Evolutionary conservation across 2,329 filamentous ascomycete species (phyloP).

Genomic region (Raffaelea deltoideospora): DNA sequence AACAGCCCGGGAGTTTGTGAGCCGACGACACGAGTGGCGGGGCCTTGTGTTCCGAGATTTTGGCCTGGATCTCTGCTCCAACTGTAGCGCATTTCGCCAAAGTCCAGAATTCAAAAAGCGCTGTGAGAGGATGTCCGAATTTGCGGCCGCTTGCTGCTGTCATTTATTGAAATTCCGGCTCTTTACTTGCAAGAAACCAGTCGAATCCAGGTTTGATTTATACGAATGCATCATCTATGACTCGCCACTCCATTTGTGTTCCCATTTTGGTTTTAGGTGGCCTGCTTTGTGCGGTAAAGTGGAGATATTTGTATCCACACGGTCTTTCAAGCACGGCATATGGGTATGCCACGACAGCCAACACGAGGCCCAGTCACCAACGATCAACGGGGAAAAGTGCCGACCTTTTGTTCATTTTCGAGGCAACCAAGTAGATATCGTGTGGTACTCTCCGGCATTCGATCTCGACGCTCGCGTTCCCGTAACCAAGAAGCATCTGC

Average conservation of each 20-base stretch:
- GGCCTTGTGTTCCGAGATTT: background rate
- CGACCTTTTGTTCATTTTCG: background rate
- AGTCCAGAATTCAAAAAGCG: background rate
- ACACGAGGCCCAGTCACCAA: background rate
- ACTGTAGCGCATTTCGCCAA: background rate
- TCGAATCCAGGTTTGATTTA: background rate
- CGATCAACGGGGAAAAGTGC: background rate
- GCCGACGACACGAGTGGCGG: constrained; percentile 1
- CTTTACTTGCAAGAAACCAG: background rate
- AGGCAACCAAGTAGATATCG: background rate
- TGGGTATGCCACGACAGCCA: background rate
- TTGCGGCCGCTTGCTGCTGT: too few relatives aligned
- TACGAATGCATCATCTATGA: background rate
- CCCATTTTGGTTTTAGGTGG: background rate
- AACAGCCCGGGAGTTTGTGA: background rate
- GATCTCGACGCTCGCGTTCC: background rate
- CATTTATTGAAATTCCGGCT: background rate
- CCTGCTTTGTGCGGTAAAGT: background rate
- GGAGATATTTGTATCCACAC: too few relatives aligned
- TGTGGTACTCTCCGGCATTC: background rate
- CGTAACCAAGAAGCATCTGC: constrained; percentile 1
- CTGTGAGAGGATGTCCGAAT: background rate
- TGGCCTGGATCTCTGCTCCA: background rate
- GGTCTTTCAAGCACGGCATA: too few relatives aligned
- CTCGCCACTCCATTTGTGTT: background rate